Base-by-base conservation (phyloP, 352 stramenopile species). In the Lagenidium sp. region DNA sequence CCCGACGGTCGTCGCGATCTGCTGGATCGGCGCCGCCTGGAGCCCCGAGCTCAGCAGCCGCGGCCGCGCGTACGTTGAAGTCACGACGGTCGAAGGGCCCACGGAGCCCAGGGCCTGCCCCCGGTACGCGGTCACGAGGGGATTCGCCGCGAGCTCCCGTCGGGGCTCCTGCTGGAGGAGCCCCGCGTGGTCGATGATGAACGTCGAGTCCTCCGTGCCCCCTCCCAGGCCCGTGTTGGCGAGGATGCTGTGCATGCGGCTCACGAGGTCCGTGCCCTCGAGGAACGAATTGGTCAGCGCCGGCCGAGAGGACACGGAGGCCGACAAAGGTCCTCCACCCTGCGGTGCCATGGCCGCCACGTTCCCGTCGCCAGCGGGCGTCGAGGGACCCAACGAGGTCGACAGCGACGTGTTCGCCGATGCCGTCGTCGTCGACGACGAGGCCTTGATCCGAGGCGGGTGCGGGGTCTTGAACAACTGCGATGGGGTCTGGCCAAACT, bases 401-500 rank as follows among this genome's bases (percentile, higher is more conserved):
- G 10, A 11, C 11, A 35, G 29, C 29, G 29, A 35, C 15, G 10
- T 15, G 10, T 11, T 35, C 29, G 29, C 11, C 15, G 29, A 35
- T 15, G 29, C 10, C 29, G 15, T 35, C 10, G 35, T 36, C 18
- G 44, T 24, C 12, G 16, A 11, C 1, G 42, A 31, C 25, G n/a
- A 1, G 43, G 50, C 7, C 29, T 35, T 35, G 29, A 60, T 1
- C 2, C 75, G 67, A 13, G 62, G 42, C 10, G 82, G 83, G 46
- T 96, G 85, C 6, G 84, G 63, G 3, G 61, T 83, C 45, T 72
- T 72, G 50, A 97, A 96, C 19, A 97, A 68, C 59, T 98, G 94
- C 48, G 94, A 95, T 13, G 96, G 96, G 8, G 88, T 98, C 63
- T 99, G 96, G 2, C 97, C 97, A 69, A 99, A 99, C 62, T 99